Conservation (phyloP, 2,329 filamentous ascomycete species). For the Hymenotorrendiella dingleyae region DNA sequence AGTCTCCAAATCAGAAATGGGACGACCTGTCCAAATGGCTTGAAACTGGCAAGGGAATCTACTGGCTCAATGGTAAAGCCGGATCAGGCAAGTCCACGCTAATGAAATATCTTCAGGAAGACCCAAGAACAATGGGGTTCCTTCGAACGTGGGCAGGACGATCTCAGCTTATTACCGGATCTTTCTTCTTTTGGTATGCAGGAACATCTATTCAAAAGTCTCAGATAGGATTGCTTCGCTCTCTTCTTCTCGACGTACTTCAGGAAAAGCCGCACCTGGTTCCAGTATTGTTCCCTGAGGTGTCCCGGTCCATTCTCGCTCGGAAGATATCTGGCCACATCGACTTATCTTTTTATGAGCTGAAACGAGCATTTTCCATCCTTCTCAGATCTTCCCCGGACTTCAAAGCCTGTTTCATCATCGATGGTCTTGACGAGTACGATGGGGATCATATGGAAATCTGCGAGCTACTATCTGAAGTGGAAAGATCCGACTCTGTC, state of each 20-base stretch:
- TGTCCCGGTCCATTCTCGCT: too few species aligned
- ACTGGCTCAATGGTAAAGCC: slow-evolving; percentile 9
- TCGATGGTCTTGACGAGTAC: slow-evolving; percentile 18
- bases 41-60: background rate
- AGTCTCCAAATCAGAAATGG: background rate
- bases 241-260: slow-evolving; percentile 17
- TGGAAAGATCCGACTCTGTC: background rate
- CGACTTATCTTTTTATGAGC: too few species aligned
- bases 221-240: slow-evolving; percentile 18
- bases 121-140: background rate
- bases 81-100: slow-evolving; percentile 4
- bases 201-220: slow-evolving; percentile 23
- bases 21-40: slow-evolving; percentile 4
- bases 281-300: slow-evolving; percentile 1
- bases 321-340: too few species aligned
- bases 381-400: background rate
- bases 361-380: slow-evolving; percentile 5
- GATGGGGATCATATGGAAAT: background rate
- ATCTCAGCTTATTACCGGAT: background rate
- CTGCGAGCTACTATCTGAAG: slow-evolving; percentile 1
- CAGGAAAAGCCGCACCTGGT: slow-evolving; percentile 5
- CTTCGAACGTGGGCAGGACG: background rate
- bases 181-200: slow-evolving; percentile 22
- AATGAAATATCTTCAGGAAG: slow-evolving; percentile 4
- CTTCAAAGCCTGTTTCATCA: slow-evolving; percentile 14